Evolutionary conservation across 495 filamentous ascomycete genomes (phyloP).

Genomic region (Pyrenula massariospora): DNA sequence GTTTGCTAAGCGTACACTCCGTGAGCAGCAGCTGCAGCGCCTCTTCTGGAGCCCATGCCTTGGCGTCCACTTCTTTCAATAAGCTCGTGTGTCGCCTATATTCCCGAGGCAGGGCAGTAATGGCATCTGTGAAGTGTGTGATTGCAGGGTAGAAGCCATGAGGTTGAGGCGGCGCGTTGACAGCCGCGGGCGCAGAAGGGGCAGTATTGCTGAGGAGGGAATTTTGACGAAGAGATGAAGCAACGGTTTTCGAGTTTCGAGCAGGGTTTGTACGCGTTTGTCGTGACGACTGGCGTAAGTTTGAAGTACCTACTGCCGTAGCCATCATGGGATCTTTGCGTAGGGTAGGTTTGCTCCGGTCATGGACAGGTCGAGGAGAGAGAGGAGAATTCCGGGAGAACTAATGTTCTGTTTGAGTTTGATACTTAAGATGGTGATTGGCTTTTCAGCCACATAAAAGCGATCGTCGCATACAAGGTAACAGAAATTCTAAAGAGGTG

Average conservation of each 20-base stretch:
- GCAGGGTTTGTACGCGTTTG: conserved; percentile 51
- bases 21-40: conserved; percentile 56
- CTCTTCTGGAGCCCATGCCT: conserved; percentile 47
- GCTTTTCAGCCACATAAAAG: too few species aligned
- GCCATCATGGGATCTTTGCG: not conserved
- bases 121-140: conserved; percentile 85
- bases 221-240: conserved; percentile 24
- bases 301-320: conserved; percentile 8
- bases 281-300: conserved; percentile 41
- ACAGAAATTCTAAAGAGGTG: too few species aligned
- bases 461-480: too few species aligned
- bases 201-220: conserved; percentile 25
- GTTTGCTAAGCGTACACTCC: not conserved
- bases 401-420: too few species aligned
- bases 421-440: too few species aligned
- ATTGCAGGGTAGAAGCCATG: conserved; percentile 83
- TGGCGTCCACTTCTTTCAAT: conserved; percentile 94
- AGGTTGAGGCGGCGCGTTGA: conserved; percentile 21
- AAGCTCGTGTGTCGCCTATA: conserved; percentile 89
- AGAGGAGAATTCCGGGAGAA: too few species aligned
- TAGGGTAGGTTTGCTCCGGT: too few species aligned
- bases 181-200: conserved; percentile 18
- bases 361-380: too few species aligned
- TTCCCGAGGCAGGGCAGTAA: conserved; percentile 86
- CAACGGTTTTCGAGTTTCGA: conserved; percentile 44